Conservation (phyloP, 345 rosid genomes). For the Hibiscus trionum region DNA sequence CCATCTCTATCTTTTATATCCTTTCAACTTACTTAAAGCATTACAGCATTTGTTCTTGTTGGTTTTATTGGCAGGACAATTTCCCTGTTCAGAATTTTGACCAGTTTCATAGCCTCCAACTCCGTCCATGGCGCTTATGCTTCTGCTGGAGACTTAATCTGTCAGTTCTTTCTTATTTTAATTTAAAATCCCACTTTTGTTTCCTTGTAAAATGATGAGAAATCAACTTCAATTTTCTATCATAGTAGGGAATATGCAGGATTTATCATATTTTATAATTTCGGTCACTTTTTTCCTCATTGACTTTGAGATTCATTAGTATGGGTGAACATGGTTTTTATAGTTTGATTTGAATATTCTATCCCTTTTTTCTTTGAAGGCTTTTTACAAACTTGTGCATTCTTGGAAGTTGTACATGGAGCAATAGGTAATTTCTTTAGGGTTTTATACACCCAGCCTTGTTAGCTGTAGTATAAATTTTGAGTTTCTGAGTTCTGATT, state of each 20-base stretch:
- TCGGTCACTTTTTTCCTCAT: no score
- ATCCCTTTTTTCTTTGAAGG: slow-evolving; percentile 24
- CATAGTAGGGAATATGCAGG: background rate
- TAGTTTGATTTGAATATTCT: background rate
- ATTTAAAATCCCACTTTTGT: background rate
- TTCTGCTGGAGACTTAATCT: slow-evolving; percentile 58
- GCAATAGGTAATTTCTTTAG: no score
- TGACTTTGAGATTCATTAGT: background rate
- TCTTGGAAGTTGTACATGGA: slow-evolving; percentile 45
- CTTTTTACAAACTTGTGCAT: slow-evolving; percentile 44
- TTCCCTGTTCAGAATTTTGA: slow-evolving; percentile 38
- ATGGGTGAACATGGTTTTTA: background rate
- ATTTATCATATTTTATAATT: background rate
- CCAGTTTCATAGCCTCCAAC: slow-evolving; percentile 23
- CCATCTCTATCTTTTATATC: background rate
- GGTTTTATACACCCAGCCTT: no score
- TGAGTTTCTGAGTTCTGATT: no score
- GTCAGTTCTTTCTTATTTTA: slow-evolving; percentile 29
- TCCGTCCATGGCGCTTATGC: slow-evolving; percentile 47
- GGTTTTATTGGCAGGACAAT: slow-evolving; percentile 32
- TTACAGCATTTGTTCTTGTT: background rate
- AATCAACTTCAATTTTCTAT: slow-evolving; percentile 1
- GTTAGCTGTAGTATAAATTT: no score
- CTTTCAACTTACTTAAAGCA: background rate
- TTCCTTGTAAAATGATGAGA: background rate